Evolutionary conservation across 345 rosid genomes (phyloP).

Genomic region (Streptanthus diversifolius): DNA sequence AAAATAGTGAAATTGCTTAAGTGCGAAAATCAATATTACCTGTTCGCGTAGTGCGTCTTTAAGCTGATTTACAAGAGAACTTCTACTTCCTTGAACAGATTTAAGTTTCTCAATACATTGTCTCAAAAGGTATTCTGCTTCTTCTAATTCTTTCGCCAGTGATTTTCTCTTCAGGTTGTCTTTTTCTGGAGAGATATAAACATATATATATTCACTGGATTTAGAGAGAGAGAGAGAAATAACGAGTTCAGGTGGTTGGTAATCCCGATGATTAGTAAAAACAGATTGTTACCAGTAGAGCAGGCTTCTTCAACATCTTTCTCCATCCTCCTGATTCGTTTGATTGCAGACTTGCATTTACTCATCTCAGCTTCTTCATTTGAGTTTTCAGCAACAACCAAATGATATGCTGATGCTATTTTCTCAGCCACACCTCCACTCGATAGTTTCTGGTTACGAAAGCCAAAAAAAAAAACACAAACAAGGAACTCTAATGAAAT

Average conservation of each 20-base stretch:
- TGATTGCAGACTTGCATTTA: constrained; percentile 69
- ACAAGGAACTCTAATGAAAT: not conserved
- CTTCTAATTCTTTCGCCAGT: constrained; percentile 66
- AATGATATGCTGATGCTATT: constrained; percentile 82
- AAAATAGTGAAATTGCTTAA: not conserved
- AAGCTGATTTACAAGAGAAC: constrained; percentile 68
- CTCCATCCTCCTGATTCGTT: constrained; percentile 76
- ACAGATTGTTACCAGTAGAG: constrained; percentile 44
- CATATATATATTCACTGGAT: not conserved
- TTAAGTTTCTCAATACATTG: constrained; percentile 76
- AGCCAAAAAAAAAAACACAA: not conserved
- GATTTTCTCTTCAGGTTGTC: constrained; percentile 52
- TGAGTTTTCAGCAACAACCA: constrained; percentile 63
- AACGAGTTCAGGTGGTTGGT: not conserved
- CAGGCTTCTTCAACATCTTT: constrained; percentile 67
- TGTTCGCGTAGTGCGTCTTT: constrained; percentile 80
- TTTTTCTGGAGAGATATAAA: constrained; percentile 44
- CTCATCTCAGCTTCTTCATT: constrained; percentile 82
- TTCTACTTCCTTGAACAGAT: constrained; percentile 70
- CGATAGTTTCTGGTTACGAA: constrained; percentile 56
- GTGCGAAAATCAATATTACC: constrained; percentile 34
- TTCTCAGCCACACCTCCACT: constrained; percentile 82
- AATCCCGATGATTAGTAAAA: not conserved
- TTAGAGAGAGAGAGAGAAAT: not conserved
- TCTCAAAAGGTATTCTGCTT: constrained; percentile 67